A percentile compares a stretch with the other conserved stretches of the same genome.
phyloP scores from a whole-genome alignment of 2,329 filamentous ascomycete species.

The Aspergillus transmontanensis region DNA sequence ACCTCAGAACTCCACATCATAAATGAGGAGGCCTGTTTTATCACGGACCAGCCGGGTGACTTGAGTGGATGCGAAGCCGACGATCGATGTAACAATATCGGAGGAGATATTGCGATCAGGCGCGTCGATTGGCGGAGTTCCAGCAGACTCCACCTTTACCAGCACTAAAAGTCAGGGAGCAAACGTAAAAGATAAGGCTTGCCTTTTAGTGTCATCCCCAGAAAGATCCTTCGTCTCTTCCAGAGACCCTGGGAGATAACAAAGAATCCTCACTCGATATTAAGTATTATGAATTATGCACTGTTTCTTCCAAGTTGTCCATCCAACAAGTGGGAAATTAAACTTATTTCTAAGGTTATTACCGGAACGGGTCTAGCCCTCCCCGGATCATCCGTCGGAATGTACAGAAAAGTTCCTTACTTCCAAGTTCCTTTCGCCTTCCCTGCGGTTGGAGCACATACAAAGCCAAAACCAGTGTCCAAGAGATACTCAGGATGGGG shows the following conservation, averaged over 20 bases:
- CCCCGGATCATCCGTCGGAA: not conserved
- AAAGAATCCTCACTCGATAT: no score
- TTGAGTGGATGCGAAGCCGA: constrained; percentile 2
- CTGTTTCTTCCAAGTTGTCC: no score
- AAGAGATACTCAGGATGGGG: not conserved
- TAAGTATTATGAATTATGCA: no score
- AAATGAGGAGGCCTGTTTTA: not conserved
- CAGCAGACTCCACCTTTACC: not conserved
- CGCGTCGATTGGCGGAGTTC: not conserved
- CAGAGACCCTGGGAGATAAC: no score
- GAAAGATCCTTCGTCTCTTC: no score
- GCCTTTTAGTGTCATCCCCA: not conserved
- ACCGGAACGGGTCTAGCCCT: not conserved
- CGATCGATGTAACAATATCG: constrained; percentile 19
- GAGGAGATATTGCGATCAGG: not conserved
- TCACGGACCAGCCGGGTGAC: not conserved
- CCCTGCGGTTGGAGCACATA: no score
- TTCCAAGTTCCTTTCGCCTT: not conserved
- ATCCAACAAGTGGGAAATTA: not conserved
- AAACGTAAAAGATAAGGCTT: not conserved
- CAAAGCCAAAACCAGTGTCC: no score
- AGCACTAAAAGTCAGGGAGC: not conserved
- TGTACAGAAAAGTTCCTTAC: not conserved
- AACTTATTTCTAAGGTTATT: not conserved
- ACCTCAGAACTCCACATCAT: not conserved